Conservation (phyloP, 176 grass and related monocot genomes). For the Saccharum spontaneum region DNA sequence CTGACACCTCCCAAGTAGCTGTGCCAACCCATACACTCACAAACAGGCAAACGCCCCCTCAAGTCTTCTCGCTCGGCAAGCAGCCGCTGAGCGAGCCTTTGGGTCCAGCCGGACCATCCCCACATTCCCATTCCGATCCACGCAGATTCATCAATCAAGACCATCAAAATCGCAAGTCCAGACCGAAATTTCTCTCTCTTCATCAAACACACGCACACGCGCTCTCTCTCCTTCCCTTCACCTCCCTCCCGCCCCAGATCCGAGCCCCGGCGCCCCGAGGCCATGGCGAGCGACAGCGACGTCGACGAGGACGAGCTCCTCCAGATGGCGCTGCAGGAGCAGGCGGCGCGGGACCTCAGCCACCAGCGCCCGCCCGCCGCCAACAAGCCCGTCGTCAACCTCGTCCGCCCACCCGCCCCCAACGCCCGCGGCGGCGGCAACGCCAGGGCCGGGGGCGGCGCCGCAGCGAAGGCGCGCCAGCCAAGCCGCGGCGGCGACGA, state of each 20-base stretch:
- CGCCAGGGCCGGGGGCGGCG: slow-evolving; percentile 21
- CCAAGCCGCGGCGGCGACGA: slow-evolving; percentile 74
- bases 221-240: background rate
- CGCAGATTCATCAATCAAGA: background rate
- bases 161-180: background rate
- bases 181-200: slow-evolving; percentile 15
- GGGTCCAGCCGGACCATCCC: slow-evolving; percentile 9
- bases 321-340: slow-evolving; percentile 95
- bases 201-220: background rate
- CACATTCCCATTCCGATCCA: background rate
- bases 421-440: slow-evolving; percentile 37
- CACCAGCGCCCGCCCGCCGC: slow-evolving; percentile 72
- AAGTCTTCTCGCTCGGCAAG: too few species aligned
- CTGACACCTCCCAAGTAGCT: background rate
- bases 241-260: slow-evolving; percentile 27
- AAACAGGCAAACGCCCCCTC: too few species aligned
- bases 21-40: background rate
- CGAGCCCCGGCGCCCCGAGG: slow-evolving; percentile 18
- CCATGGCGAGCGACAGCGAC: slow-evolving; percentile 93
- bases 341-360: slow-evolving; percentile 83
- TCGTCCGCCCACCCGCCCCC: slow-evolving; percentile 60
- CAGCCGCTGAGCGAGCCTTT: background rate
- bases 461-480: slow-evolving; percentile 34
- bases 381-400: slow-evolving; percentile 88
- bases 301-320: slow-evolving; percentile 96